phyloP scores from a whole-genome alignment of 176 grass and related monocot genomes.

The Oryza rufipogon region DNA sequence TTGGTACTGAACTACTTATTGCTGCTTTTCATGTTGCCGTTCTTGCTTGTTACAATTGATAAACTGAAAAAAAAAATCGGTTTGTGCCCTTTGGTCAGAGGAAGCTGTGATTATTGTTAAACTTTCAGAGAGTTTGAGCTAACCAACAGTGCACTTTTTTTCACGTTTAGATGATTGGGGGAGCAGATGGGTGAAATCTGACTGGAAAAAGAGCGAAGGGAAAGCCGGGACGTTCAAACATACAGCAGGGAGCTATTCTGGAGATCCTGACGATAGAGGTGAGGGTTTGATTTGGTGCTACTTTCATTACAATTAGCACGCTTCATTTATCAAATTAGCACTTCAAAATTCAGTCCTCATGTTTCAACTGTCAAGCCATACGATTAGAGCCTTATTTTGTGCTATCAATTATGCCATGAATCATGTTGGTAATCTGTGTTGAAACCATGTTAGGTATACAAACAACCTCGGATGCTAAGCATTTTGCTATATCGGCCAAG shows the following conservation, averaged over 20 bases:
- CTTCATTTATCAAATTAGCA: not conserved
- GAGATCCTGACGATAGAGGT: slow-evolving; percentile 87
- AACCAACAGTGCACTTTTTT: not conserved
- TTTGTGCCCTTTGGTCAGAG: not conserved
- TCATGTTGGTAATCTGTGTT: slow-evolving; percentile 9
- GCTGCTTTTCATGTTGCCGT: not conserved
- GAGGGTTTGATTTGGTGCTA: not conserved
- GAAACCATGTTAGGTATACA: slow-evolving; percentile 62
- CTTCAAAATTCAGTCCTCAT: not conserved
- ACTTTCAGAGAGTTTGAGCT: not conserved
- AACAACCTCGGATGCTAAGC: slow-evolving; percentile 65
- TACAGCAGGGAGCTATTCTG: slow-evolving; percentile 71
- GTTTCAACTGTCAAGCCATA: slow-evolving; percentile 10
- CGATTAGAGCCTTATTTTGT: not conserved
- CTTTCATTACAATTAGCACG: not conserved
- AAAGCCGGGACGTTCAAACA: slow-evolving; percentile 74
- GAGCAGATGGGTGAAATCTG: slow-evolving; percentile 80
- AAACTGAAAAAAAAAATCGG: not conserved
- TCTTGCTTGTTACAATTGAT: not conserved
- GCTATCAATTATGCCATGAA: not conserved
- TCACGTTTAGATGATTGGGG: slow-evolving; percentile 69
- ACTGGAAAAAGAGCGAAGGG: slow-evolving; percentile 89
- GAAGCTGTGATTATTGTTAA: not conserved
- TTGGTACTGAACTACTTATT: no score
- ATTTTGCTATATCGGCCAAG: slow-evolving; percentile 85